A percentile compares a stretch with the other conserved stretches of the same genome.
phyloP scores from a whole-genome alignment of 441 rosid species.

The Pelargonium cotyledonis region DNA sequence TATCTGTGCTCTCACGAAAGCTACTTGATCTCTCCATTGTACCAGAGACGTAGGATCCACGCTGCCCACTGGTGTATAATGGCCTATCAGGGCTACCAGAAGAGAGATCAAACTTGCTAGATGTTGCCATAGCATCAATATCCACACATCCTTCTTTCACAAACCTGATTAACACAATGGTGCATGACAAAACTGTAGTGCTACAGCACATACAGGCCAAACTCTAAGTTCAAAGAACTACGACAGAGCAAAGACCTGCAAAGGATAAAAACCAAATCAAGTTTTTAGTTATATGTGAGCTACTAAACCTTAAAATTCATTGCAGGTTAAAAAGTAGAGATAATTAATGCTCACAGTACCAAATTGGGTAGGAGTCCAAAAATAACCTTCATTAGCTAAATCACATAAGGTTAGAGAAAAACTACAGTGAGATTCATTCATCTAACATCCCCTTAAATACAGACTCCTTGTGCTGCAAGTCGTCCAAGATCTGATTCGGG shows the following conservation, averaged over 20 bases:
- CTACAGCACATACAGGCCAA: slow-evolving; percentile 50
- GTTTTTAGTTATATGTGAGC: neutral
- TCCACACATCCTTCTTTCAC: slow-evolving; percentile 44
- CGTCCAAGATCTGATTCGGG: neutral
- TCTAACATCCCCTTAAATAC: neutral
- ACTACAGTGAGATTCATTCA: neutral
- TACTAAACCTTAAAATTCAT: neutral
- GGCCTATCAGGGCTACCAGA: slow-evolving; percentile 84
- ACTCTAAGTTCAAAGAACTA: slow-evolving; percentile 26
- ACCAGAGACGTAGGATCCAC: slow-evolving; percentile 75
- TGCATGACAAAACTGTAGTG: slow-evolving; percentile 56
- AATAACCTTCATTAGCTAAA: slow-evolving; percentile 9
- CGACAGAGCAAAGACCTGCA: slow-evolving; percentile 39
- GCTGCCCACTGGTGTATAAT: slow-evolving; percentile 53
- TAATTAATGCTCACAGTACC: slow-evolving; percentile 7
- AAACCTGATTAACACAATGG: slow-evolving; percentile 46
- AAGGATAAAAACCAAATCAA: slow-evolving; percentile 19
- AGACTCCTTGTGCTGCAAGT: neutral
- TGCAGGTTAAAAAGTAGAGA: slow-evolving; percentile 6
- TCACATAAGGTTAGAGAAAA: neutral
- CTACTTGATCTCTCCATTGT: slow-evolving; percentile 82
- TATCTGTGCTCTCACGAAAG: slow-evolving; percentile 76
- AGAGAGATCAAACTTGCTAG: slow-evolving; percentile 81
- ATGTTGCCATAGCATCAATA: slow-evolving; percentile 70
- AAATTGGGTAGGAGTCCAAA: neutral